phyloP scores from a whole-genome alignment of 2,329 filamentous ascomycete species.

The Colletotrichum spaethianum region DNA sequence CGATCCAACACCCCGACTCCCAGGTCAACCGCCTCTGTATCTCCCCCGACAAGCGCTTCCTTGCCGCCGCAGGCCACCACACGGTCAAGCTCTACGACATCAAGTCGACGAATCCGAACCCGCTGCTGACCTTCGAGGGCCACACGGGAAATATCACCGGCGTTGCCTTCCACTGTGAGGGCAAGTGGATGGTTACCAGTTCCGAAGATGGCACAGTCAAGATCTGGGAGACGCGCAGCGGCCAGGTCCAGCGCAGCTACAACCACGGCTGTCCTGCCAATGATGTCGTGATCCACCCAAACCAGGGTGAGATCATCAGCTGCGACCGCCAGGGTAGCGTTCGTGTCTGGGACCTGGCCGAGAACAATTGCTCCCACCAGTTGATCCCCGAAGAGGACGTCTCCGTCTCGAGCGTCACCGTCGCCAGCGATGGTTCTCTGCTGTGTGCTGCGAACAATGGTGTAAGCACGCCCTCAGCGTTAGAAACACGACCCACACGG shows the following conservation, averaged over 20 bases:
- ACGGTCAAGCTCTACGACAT: constrained; percentile 99
- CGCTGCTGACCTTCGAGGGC: constrained; percentile 93
- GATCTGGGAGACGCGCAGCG: constrained; percentile 94
- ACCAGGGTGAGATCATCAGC: constrained; percentile 97
- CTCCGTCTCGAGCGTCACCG: constrained; percentile 92
- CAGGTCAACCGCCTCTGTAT: constrained; percentile 99
- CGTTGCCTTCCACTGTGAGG: constrained; percentile 97
- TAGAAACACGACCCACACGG: too few relatives aligned
- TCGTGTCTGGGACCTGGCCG: constrained; percentile 94
- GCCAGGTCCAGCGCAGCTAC: constrained; percentile 92
- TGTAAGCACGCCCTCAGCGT: constrained; percentile 62
- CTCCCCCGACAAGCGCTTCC: constrained; percentile 96
- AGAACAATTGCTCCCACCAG: constrained; percentile 97
- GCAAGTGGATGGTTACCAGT: constrained; percentile 99
- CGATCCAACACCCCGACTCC: constrained; percentile 97
- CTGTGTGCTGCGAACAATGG: constrained; percentile 94
- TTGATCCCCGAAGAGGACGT: constrained; percentile 97
- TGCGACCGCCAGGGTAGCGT: constrained; percentile 95
- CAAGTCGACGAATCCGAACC: constrained; percentile 96
- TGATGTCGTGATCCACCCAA: constrained; percentile 99
- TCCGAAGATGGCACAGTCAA: constrained; percentile 97
- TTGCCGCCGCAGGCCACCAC: constrained; percentile 84
- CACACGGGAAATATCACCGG: constrained; percentile 97
- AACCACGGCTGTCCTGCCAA: constrained; percentile 91
- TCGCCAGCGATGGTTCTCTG: constrained; percentile 93